Percentiles rank a stretch among this genome's conserved stretches.
Evolutionary conservation across 768 basidiomycete species (phyloP).

Genomic region (Leccinum disarticulatum): DNA sequence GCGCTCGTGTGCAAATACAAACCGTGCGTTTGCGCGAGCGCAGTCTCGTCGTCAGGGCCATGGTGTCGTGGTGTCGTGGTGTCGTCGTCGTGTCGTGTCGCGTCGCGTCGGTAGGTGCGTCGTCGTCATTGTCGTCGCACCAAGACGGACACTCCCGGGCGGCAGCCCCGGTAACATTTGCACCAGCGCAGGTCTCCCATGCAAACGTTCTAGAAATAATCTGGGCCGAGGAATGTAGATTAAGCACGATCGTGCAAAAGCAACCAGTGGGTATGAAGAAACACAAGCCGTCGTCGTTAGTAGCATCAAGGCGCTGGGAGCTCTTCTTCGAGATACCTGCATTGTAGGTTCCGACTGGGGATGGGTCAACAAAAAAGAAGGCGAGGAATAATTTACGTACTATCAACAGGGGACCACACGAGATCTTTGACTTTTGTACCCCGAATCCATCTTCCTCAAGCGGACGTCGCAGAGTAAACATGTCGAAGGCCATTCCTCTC

Average conservation of each 20-base stretch:
- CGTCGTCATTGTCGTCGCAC: no score
- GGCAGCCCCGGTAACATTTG: conserved; percentile 52
- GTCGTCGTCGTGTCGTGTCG: no score
- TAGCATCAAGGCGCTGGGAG: conserved; percentile 59
- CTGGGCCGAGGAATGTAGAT: conserved; percentile 36
- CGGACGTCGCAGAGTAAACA: conserved; percentile 61
- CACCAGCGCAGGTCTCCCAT: conserved; percentile 81
- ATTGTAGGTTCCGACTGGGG: neutral
- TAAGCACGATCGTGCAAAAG: conserved; percentile 6
- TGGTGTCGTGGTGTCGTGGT: no score
- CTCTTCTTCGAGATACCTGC: conserved; percentile 93
- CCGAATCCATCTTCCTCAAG: conserved; percentile 45
- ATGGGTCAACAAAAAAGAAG: conserved; percentile 6
- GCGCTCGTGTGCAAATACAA: no score
- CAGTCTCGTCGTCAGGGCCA: no score
- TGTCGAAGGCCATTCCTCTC: conserved; percentile 93
- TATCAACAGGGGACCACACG: conserved; percentile 88
- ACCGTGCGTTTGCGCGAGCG: no score
- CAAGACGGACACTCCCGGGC: no score
- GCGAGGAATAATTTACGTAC: conserved; percentile 1
- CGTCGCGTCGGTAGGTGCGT: no score
- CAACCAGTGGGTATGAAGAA: neutral
- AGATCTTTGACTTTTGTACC: conserved; percentile 73
- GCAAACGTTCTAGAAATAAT: conserved; percentile 61
- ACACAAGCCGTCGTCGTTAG: conserved; percentile 70